Evolutionary conservation across 2,329 filamentous ascomycete genomes (phyloP).

Genomic region (Penicillium nordicum): DNA sequence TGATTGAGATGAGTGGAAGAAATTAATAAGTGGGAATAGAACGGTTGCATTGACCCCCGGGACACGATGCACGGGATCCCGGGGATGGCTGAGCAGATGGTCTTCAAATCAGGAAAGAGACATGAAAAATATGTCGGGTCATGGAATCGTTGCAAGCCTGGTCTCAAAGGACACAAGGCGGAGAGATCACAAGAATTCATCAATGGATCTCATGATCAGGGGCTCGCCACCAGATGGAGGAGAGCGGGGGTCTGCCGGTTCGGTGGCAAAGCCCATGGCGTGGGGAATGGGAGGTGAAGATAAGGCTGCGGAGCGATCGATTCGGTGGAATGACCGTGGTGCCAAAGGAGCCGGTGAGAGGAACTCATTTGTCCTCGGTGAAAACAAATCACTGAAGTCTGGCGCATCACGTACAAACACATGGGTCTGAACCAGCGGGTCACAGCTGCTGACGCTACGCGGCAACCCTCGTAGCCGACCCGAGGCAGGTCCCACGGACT

Average conservation of each 20-base stretch:
- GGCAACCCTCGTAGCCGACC: conserved; percentile 17
- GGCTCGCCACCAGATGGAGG: conserved; percentile 38
- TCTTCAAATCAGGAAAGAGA: conserved; percentile 15
- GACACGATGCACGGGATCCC: background rate
- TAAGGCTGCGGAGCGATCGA: conserved; percentile 30
- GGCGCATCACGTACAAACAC: conserved; percentile 40
- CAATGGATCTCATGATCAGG: conserved; percentile 45
- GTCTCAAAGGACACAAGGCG: conserved; percentile 7
- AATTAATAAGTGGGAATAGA: conserved; percentile 17
- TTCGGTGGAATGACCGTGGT: conserved; percentile 34
- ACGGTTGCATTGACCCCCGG: background rate
- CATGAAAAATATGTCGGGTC: conserved; percentile 23
- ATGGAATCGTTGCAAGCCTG: conserved; percentile 31
- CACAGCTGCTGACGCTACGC: conserved; percentile 24
- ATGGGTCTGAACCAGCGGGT: conserved; percentile 34
- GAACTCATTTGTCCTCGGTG: conserved; percentile 45
- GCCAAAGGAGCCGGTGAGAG: conserved; percentile 38
- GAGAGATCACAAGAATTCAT: conserved; percentile 42
- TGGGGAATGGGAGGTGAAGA: conserved; percentile 5
- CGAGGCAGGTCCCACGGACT: conserved; percentile 22
- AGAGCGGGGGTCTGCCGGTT: conserved; percentile 39
- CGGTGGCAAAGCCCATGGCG: conserved; percentile 18
- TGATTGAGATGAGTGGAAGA: conserved; percentile 17
- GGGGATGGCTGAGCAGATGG: conserved; percentile 9
- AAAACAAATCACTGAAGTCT: conserved; percentile 39